phyloP scores from a whole-genome alignment of 2,329 filamentous ascomycete genomes.

The Aspergillus luchuensis region DNA sequence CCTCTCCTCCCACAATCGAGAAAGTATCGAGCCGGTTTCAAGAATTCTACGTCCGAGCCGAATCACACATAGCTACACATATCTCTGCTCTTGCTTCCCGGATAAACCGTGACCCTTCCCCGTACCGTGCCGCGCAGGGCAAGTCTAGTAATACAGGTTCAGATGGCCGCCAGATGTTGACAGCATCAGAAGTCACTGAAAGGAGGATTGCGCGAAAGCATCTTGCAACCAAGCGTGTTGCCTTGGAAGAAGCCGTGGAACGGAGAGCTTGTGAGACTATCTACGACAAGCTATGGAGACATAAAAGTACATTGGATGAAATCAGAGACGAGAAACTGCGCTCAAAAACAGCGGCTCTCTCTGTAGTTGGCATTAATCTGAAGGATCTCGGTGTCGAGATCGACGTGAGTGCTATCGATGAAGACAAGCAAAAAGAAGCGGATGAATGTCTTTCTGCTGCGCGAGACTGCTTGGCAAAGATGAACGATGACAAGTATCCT shows the following conservation, averaged over 20 bases:
- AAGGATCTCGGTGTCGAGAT: slow-evolving; percentile 80
- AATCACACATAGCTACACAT: slow-evolving; percentile 81
- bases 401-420: slow-evolving; percentile 56
- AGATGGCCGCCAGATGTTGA: slow-evolving; percentile 81
- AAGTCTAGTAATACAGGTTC: slow-evolving; percentile 52
- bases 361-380: slow-evolving; percentile 87
- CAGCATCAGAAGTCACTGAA: slow-evolving; percentile 77
- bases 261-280: slow-evolving; percentile 79
- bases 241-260: slow-evolving; percentile 90
- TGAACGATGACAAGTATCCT: slow-evolving; percentile 86
- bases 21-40: slow-evolving; percentile 85
- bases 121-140: slow-evolving; percentile 58
- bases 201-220: slow-evolving; percentile 75
- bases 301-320: slow-evolving; percentile 89
- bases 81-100: slow-evolving; percentile 76
- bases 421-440: slow-evolving; percentile 67
- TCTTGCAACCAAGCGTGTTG: slow-evolving; percentile 73
- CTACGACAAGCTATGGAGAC: slow-evolving; percentile 86
- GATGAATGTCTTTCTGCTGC: slow-evolving; percentile 72
- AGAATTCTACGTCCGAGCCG: slow-evolving; percentile 84
- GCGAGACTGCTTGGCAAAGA: slow-evolving; percentile 69
- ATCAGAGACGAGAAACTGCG: slow-evolving; percentile 91
- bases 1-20: slow-evolving; percentile 79
- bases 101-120: slow-evolving; percentile 68
- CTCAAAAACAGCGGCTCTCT: slow-evolving; percentile 87